Percentiles rank a stretch among this genome's conserved stretches.
These are phyloP conservation scores for Globisporangium mamillatum DNA, from an alignment of 352 stramenopile genomes.

Conservation along the genomic window DNA sequence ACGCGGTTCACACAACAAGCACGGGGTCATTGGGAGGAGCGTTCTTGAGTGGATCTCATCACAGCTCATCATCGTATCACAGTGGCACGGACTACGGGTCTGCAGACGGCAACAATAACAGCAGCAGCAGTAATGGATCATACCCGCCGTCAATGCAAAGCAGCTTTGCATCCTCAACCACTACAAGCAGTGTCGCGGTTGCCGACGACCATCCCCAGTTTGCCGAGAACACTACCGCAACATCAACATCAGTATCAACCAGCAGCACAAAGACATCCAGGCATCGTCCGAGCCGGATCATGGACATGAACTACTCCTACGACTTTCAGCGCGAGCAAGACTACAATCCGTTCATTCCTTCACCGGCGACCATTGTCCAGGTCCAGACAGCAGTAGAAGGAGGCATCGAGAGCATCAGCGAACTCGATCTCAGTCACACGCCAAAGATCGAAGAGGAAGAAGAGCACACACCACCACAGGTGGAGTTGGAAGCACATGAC, in stretches of 20 bases:
- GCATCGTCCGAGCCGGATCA: slow-evolving; percentile 4
- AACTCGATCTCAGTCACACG: slow-evolving; percentile 3
- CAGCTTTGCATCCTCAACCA: slow-evolving; percentile 4
- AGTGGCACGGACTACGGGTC: neutral
- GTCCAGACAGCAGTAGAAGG: neutral
- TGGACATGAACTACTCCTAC: slow-evolving; percentile 39
- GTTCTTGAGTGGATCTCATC: neutral
- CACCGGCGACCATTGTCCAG: neutral
- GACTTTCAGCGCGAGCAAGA: slow-evolving; percentile 39
- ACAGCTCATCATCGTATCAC: slow-evolving; percentile 1
- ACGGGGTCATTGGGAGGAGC: neutral
- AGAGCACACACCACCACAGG: neutral
- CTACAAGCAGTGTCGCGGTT: neutral
- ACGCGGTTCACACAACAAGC: neutral
- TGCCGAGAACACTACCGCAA: neutral
- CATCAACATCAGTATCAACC: neutral
- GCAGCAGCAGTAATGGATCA: neutral
- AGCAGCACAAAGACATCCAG: slow-evolving; percentile 1
- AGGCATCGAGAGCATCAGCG: neutral
- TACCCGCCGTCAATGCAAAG: neutral
- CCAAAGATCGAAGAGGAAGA: slow-evolving; percentile 9
- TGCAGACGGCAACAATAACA: neutral
- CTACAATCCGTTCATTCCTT: slow-evolving; percentile 38
- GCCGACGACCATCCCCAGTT: neutral
- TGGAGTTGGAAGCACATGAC: neutral